A percentile compares a stretch with the other conserved stretches of the same genome.
Conservation (phyloP, 139 green algal genomes). For the Chlorella vulgaris region DNA sequence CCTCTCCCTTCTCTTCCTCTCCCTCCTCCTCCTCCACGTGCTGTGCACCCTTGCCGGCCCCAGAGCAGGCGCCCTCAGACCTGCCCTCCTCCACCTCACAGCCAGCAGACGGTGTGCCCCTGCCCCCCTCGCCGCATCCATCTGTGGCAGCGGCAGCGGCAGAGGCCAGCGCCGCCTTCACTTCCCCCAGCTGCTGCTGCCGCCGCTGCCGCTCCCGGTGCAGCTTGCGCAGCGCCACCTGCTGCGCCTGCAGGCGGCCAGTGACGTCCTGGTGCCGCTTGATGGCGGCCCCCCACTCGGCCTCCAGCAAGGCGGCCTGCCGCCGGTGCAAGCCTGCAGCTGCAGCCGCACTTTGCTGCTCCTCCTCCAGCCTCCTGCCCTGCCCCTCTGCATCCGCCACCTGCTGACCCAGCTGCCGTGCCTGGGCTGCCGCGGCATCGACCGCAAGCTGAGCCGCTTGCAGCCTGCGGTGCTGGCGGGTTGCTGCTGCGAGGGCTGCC, state of each 20-base stretch:
- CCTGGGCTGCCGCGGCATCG: background rate
- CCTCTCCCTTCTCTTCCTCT: background rate
- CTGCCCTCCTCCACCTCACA: background rate
- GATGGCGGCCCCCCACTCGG: background rate
- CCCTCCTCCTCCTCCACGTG: background rate
- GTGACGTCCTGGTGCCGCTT: conserved; percentile 11
- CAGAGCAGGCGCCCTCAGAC: background rate
- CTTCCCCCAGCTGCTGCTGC: background rate
- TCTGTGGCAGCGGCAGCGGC: background rate
- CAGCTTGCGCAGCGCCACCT: background rate
- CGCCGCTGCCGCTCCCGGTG: no score
- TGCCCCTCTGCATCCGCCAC: background rate
- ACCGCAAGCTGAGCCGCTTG: background rate
- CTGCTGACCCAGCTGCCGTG: background rate
- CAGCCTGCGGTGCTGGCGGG: background rate
- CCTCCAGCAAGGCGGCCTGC: background rate
- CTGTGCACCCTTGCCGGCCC: background rate
- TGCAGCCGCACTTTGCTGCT: background rate
- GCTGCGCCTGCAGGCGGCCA: background rate
- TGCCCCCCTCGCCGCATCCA: background rate
- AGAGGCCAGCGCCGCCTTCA: background rate
- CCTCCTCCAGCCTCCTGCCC: background rate
- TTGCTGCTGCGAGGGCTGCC: background rate
- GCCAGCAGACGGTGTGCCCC: background rate
- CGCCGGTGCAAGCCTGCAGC: background rate